Evolutionary conservation across 441 rosid genomes (phyloP), one percentile per base, ranked within the genome.

Genomic region (Breynia disticha): DNA sequence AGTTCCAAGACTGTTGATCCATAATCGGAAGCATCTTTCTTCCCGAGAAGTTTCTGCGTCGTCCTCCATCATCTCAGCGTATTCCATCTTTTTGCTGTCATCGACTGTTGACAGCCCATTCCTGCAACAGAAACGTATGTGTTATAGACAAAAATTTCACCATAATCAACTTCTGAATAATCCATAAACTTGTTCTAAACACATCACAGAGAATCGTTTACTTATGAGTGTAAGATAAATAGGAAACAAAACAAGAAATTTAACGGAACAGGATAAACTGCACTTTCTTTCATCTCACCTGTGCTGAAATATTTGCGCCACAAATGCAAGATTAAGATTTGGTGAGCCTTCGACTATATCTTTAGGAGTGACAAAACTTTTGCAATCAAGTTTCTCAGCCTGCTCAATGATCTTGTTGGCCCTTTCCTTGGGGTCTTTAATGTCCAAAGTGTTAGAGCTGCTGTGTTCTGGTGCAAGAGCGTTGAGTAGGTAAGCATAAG

Each of bases 311-410:
- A 94, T 82, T 67, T 90, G 87, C 5, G 99, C 97, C 50, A 94
- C 99, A 71, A 94, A 90, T 55, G 95, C 86, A 63, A 94, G 95
- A 72, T 94, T 94, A 63, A 94, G 99, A 79, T 94, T 94, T 62
- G 97, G 68, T 45, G 97, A 90, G 55, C 97, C 99, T 50, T 94
- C 99, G 17, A 86, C 84, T 59, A 94, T 94, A 58, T 94, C 99
- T 60, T 79, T 78, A 38, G 96, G 77, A 68, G 94, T 83, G 50
- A 94, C 70, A 65, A 76, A 94, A 78, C 82, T 73, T 62, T 85
- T 72, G 74, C 99, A 94, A 19, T 83, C 96, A 73, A 94, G 65
- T 72, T 87, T 87, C 77, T 94, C 99, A 18, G 99, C 95, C 69
- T 87, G 91, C 78, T 80, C 87, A 70, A 90, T 78, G 65, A 90